Percentiles rank a stretch among this genome's conserved stretches.
These are phyloP conservation scores for Coemansia sp. DNA, from an alignment of 192 early-diverging fungal species.

Conservation along the genomic window DNA sequence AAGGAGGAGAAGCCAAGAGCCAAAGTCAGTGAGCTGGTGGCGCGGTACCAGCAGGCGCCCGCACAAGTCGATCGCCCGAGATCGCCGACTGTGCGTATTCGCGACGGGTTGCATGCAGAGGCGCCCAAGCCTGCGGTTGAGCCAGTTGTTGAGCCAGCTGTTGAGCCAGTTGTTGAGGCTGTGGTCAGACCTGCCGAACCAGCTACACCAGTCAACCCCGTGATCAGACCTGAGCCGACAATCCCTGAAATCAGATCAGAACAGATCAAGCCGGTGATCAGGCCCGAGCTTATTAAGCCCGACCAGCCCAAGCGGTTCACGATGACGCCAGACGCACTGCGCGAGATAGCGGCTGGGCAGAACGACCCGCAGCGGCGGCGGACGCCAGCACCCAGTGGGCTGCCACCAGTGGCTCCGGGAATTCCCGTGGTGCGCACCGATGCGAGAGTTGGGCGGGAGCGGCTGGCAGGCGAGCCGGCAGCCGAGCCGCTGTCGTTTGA, in stretches of 20 bases:
- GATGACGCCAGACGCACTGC: conserved; percentile 50
- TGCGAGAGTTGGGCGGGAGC: conserved; percentile 6
- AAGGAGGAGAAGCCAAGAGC: conserved; percentile 1
- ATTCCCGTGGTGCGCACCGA: conserved; percentile 7
- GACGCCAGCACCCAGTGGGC: conserved; percentile 5
- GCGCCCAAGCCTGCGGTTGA: background rate
- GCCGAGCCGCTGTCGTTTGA: conserved; percentile 6
- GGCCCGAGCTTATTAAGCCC: background rate
- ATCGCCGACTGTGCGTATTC: conserved; percentile 26
- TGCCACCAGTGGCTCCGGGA: conserved; percentile 34
- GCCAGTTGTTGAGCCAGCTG: background rate
- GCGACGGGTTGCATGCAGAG: conserved; percentile 6
- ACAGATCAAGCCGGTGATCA: background rate
- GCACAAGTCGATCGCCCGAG: conserved; percentile 2
- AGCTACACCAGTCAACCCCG: no score
- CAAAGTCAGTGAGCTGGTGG: conserved; percentile 26
- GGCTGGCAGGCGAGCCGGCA: conserved; percentile 6
- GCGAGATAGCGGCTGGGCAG: conserved; percentile 23
- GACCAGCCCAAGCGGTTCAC: conserved; percentile 23
- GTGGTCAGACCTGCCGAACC: background rate
- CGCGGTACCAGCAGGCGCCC: conserved; percentile 14
- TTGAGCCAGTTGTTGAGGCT: background rate
- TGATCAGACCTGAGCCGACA: background rate
- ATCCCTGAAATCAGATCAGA: background rate
- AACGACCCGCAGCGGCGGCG: conserved; percentile 6